phyloP scores from a whole-genome alignment of 768 basidiomycete species.

The Artomyces pyxidatus region DNA sequence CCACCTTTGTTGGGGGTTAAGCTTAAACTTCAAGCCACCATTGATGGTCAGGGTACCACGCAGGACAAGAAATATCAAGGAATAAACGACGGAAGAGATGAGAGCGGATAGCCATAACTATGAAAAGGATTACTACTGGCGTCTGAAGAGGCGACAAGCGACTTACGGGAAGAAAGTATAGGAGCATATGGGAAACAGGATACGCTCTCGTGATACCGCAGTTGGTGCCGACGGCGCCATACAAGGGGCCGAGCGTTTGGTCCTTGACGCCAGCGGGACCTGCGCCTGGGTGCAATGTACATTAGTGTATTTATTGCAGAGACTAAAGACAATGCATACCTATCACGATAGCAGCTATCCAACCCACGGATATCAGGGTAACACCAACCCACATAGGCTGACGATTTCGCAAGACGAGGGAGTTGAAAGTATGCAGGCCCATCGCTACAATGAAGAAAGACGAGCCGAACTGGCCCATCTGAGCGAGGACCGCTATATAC shows the following conservation, averaged over 20 bases:
- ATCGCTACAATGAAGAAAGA: constrained; percentile 61
- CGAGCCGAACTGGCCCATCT: constrained; percentile 51
- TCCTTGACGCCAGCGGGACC: constrained; percentile 24
- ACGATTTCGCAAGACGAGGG: constrained; percentile 49
- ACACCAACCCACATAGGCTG: constrained; percentile 42
- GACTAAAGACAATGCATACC: constrained; percentile 32
- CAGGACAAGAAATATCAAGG: constrained; percentile 53
- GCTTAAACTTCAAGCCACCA: constrained; percentile 41
- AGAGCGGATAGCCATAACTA: constrained; percentile 55
- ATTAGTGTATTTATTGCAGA: not conserved
- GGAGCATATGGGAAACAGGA: constrained; percentile 36
- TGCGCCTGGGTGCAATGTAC: constrained; percentile 12
- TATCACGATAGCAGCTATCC: constrained; percentile 39
- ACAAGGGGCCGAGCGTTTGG: constrained; percentile 34
- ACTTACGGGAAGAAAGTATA: constrained; percentile 58
- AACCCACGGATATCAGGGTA: constrained; percentile 40
- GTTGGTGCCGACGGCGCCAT: constrained; percentile 42
- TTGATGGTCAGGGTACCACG: constrained; percentile 46
- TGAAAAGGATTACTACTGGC: constrained; percentile 16
- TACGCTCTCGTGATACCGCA: constrained; percentile 44
- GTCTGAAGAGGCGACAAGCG: not conserved
- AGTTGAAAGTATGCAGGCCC: constrained; percentile 60
- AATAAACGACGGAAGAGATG: constrained; percentile 48
- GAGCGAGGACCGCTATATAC: constrained; percentile 43
- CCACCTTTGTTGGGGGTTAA: constrained; percentile 40